Base-by-base conservation (phyloP, 2,329 filamentous ascomycete species). In the Cladosporium colombiae region DNA sequence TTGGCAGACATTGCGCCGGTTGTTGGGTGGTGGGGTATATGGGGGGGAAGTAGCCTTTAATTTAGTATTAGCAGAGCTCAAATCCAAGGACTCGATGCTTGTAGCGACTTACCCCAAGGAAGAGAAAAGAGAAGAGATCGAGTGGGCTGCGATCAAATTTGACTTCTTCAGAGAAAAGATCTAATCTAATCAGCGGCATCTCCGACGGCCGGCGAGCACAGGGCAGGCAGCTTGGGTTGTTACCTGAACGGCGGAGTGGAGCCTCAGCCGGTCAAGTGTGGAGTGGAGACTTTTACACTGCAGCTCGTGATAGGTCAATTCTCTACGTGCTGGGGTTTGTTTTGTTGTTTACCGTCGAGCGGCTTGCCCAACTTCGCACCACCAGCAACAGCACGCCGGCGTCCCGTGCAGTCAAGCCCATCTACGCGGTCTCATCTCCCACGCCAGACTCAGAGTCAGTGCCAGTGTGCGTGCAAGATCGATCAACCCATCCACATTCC, bases 31-130 rank as follows among this genome's bases (percentile, higher is more conserved):
- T 40, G 27, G 21, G 55, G 50, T 63, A 40, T 23, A 44, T 55
- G 40, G 6, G 58, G 25, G 46, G 27, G 33, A 29, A 61, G 13
- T 8, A 25, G 55, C 55, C 55, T 57, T 57, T 57, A 8, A 5
- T 37, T 84, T 46, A 96, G 91, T 73, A 92, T 83, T 77, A 89
- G 83, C 79, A 88, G 81, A 72, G 82, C 80, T 69, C 80, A 77
- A 66, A 77, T 59, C 64, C 68, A 64, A 27, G 68, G 66, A 68
- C 73, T 69, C 70, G 70, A 70, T 46, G 73, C 66, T 56, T 65
- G 59, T 35, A 72, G 72, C 68, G 25, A 75, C 77, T 80, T 82
- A 82, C 80, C 80, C 81, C 78, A 81, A 81, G 79, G 78, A 77
- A 81, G 75, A 73, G 78, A 77, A 76, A 79, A 70, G 70, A 70